Evolutionary conservation across 2,329 filamentous ascomycete species (phyloP).

Genomic region (Stromatinia cepivora): DNA sequence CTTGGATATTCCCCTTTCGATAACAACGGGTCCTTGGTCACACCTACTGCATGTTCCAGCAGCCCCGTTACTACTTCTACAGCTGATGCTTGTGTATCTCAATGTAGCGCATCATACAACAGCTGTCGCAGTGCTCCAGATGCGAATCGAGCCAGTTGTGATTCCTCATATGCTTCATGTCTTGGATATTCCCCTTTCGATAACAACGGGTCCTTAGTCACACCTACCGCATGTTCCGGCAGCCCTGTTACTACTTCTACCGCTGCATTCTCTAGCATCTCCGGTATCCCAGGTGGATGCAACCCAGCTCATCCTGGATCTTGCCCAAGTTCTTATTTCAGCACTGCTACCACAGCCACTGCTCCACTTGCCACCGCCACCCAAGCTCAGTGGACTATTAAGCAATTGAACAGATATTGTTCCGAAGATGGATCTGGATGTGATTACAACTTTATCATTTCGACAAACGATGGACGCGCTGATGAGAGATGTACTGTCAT

Average conservation of each 20-base stretch:
- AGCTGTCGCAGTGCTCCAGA: not conserved
- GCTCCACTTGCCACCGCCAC: not conserved
- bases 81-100: not conserved
- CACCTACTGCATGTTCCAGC: slow-evolving; percentile 7
- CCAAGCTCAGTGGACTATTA: not conserved
- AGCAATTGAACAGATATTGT: slow-evolving; percentile 12
- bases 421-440: slow-evolving; percentile 1
- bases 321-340: too few species aligned
- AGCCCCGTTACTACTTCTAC: too few species aligned
- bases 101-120: not conserved
- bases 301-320: too few species aligned
- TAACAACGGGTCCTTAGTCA: not conserved
- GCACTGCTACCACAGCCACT: not conserved
- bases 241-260: not conserved
- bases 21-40: not conserved
- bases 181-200: slow-evolving; percentile 5
- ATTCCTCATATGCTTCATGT: not conserved
- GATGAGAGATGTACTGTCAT: slow-evolving; percentile 7
- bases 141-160: not conserved
- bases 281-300: too few species aligned
- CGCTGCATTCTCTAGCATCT: too few species aligned
- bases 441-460: slow-evolving; percentile 11
- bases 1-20: not conserved
- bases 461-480: not conserved
- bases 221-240: slow-evolving; percentile 1